Evolutionary conservation across 1,139 yeast genomes (phyloP).

Genomic region (Kluyveromyces sp.): DNA sequence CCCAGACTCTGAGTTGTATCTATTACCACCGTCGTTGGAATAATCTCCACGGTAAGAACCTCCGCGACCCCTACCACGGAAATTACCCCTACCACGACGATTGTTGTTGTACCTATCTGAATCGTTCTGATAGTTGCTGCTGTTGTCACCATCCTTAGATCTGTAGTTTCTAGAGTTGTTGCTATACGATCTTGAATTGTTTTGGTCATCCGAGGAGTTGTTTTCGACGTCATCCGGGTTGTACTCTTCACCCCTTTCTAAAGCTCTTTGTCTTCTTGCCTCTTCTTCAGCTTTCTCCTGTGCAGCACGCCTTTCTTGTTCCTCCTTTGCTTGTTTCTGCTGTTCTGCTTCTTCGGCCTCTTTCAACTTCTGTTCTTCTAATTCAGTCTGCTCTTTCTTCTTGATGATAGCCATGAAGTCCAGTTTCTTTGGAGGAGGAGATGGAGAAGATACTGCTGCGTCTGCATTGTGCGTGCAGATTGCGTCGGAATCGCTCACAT

Average conservation of each 20-base stretch:
- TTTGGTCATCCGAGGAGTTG: background rate
- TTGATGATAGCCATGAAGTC: slow-evolving; percentile 3
- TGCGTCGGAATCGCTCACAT: slow-evolving; percentile 11
- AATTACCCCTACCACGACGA: slow-evolving; percentile 9
- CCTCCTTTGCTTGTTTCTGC: slow-evolving; percentile 2
- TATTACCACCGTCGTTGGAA: slow-evolving; percentile 2
- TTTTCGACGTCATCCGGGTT: background rate
- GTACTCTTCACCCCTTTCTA: background rate
- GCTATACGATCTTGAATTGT: background rate
- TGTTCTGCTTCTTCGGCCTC: slow-evolving; percentile 8
- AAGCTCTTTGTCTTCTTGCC: background rate
- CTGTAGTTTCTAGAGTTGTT: slow-evolving; percentile 1
- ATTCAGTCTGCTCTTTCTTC: slow-evolving; percentile 3
- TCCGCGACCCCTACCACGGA: slow-evolving; percentile 11
- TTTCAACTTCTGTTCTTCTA: background rate
- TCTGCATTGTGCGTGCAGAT: slow-evolving; percentile 5
- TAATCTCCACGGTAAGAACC: slow-evolving; percentile 6
- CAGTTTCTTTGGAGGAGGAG: background rate
- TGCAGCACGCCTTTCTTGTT: slow-evolving; percentile 1
- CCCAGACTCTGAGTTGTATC: slow-evolving; percentile 7
- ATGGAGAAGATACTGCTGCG: background rate
- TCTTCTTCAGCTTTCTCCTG: slow-evolving; percentile 5
- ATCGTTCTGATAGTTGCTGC: slow-evolving; percentile 9
- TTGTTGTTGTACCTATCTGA: slow-evolving; percentile 10
- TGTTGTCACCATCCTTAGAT: slow-evolving; percentile 11